Evolutionary conservation across 2,329 filamentous ascomycete genomes (phyloP).

Genomic region (Dactylonectria macrodidyma): DNA sequence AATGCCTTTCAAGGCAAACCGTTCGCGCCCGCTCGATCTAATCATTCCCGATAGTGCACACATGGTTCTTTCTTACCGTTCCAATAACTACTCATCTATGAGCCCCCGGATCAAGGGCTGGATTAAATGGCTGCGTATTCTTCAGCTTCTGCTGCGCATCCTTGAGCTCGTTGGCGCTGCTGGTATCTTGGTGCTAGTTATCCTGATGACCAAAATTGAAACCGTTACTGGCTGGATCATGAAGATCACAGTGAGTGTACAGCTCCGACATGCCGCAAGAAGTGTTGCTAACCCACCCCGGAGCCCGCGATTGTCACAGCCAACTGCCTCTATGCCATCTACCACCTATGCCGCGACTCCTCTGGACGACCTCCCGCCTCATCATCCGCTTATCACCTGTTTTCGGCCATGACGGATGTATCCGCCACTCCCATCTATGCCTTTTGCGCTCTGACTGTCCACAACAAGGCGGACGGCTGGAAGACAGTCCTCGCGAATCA

Average conservation of each 20-base stretch:
- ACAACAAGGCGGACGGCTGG: constrained; percentile 70
- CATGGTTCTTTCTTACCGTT: constrained; percentile 74
- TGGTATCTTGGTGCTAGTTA: constrained; percentile 81
- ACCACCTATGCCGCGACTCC: constrained; percentile 81
- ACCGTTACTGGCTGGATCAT: constrained; percentile 80
- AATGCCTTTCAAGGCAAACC: background rate
- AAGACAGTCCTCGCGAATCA: constrained; percentile 75
- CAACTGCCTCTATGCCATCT: constrained; percentile 83
- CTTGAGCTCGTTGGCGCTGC: constrained; percentile 78
- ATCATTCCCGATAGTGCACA: constrained; percentile 64
- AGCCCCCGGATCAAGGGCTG: constrained; percentile 77
- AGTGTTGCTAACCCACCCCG: constrained; percentile 27
- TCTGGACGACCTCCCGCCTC: constrained; percentile 82
- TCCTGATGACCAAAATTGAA: constrained; percentile 81
- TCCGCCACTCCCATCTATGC: constrained; percentile 69
- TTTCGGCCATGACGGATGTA: constrained; percentile 81
- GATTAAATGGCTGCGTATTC: constrained; percentile 78
- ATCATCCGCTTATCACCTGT: constrained; percentile 90
- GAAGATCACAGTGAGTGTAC: constrained; percentile 78
- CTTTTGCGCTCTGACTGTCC: constrained; percentile 65
- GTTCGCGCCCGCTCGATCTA: constrained; percentile 10
- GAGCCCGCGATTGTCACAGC: constrained; percentile 83
- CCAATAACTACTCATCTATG: constrained; percentile 75
- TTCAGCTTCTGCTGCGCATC: constrained; percentile 79
- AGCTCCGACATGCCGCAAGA: background rate